These are phyloP conservation scores for Lachnellula suecica DNA, from an alignment of 2,329 filamentous ascomycete species.

Conservation along the genomic window DNA sequence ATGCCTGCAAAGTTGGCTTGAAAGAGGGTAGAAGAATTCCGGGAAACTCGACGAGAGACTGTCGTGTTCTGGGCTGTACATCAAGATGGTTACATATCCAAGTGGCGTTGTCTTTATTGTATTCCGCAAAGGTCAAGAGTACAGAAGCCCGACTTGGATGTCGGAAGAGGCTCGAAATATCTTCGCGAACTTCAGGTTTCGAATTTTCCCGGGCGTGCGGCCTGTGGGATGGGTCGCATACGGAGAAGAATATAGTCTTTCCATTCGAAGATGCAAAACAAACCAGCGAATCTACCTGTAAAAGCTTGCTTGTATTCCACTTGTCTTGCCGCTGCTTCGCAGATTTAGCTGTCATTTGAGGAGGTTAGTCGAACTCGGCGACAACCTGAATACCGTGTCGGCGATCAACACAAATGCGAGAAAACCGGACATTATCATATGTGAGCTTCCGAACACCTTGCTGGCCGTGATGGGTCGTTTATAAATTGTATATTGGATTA, in stretches of 20 bases:
- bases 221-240: slow-evolving; percentile 31
- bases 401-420: slow-evolving; percentile 19
- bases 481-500: slow-evolving; percentile 38
- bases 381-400: slow-evolving; percentile 44
- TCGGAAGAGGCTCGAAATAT: slow-evolving; percentile 26
- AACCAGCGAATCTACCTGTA: slow-evolving; percentile 49
- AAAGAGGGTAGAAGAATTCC: slow-evolving; percentile 59
- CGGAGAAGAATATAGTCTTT: slow-evolving; percentile 41
- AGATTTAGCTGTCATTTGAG: slow-evolving; percentile 22
- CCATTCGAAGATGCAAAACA: slow-evolving; percentile 44
- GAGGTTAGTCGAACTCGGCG: slow-evolving; percentile 46
- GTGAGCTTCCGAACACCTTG: slow-evolving; percentile 36
- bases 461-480: slow-evolving; percentile 32
- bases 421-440: slow-evolving; percentile 22
- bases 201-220: slow-evolving; percentile 19
- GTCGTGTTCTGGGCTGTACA: slow-evolving; percentile 16
- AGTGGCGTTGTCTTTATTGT: slow-evolving; percentile 21
- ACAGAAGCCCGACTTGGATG: slow-evolving; percentile 30
- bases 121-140: slow-evolving; percentile 29
- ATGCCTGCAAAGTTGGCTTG: slow-evolving; percentile 51
- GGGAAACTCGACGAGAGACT: slow-evolving; percentile 58
- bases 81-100: slow-evolving; percentile 20
- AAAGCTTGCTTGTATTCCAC: slow-evolving; percentile 50
- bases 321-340: slow-evolving; percentile 40
- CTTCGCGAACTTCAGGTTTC: slow-evolving; percentile 16